Base-by-base conservation (phyloP, 345 rosid species). In the Erucastrum elatum region DNA sequence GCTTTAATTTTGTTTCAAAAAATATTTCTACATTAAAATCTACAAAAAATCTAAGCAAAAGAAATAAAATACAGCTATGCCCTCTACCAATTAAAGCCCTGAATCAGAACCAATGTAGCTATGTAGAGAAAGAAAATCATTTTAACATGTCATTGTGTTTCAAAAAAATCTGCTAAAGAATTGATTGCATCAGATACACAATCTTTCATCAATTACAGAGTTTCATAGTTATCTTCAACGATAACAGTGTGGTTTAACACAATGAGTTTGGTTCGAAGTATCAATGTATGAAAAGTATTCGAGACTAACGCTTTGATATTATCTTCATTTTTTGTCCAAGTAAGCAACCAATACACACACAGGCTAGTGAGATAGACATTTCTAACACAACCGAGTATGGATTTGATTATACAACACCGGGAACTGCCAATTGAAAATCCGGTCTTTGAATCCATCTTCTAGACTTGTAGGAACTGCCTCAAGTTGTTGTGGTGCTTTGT, bases 401-500 rank as follows among this genome's bases (percentile, higher is more conserved):
- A 53, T 53, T 9, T 41, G 49, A 41, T 41, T 41, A 10, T 17
- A 53, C 56, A 63, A 70, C 25, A 70, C 21, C 21, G 21, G 21
- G 21, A 21, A 21, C 21, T 33, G 34, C 21, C 46, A 64, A 35
- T 70, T 29, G 7, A 56, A 64, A 71, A 71, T 12, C 12, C 64
- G 66, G 60, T 12, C n/a, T 27, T 4, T 39, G 65, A 21, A 67
- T 27, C 33, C n/a, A 60, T 72, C 64, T 72, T 44, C 70, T 26
- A 29, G 11, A 26, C 64, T 66, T 53, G 2, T 63, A 29, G 35
- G 75, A 9, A 25, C 74, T 60, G 69, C 34, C 61, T 80, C 72
- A 80, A 63, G 79, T 55, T 69, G 21, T 21, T 21, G 72, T 11
- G 55, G 61, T 63, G 79, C 51, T 80, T 66, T 91, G 85, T 64